These are phyloP conservation scores for Onygenales sp. DNA, from an alignment of 2,329 filamentous ascomycete species.

Conservation along the genomic window DNA sequence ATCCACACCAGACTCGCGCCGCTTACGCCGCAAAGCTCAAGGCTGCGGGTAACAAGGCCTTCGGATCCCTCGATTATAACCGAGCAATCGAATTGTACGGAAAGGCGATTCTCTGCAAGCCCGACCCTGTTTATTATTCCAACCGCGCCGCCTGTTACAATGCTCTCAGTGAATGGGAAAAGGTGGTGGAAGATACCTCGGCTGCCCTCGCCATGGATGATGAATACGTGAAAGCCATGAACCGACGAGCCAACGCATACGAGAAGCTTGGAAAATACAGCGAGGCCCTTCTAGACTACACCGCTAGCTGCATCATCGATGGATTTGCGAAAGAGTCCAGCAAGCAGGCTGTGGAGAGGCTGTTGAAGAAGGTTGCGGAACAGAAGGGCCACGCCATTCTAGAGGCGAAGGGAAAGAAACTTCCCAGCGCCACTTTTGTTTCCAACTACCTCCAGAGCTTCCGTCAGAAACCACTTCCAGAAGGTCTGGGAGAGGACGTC, in stretches of 20 bases:
- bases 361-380: conserved; percentile 95
- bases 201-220: conserved; percentile 88
- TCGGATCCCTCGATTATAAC: conserved; percentile 87
- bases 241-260: conserved; percentile 92
- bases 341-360: conserved; percentile 79
- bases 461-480: conserved; percentile 69
- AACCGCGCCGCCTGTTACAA: conserved; percentile 98
- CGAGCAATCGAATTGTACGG: conserved; percentile 90
- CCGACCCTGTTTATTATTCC: conserved; percentile 96
- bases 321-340: conserved; percentile 87
- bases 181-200: conserved; percentile 93
- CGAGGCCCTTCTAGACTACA: conserved; percentile 94
- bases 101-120: conserved; percentile 92
- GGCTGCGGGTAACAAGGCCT: conserved; percentile 91
- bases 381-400: conserved; percentile 87
- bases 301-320: conserved; percentile 97
- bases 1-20: conserved; percentile 56
- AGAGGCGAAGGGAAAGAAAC: conserved; percentile 66
- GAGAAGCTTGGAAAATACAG: conserved; percentile 86
- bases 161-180: conserved; percentile 83
- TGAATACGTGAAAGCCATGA: conserved; percentile 95
- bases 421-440: conserved; percentile 93
- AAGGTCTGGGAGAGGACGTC: conserved; percentile 70
- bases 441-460: conserved; percentile 99
- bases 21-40: conserved; percentile 87